Percentiles rank a stretch among this genome's conserved stretches.
These are phyloP conservation scores for Coemansia sp. DNA, from an alignment of 192 early-diverging fungal genomes.

Conservation along the genomic window DNA sequence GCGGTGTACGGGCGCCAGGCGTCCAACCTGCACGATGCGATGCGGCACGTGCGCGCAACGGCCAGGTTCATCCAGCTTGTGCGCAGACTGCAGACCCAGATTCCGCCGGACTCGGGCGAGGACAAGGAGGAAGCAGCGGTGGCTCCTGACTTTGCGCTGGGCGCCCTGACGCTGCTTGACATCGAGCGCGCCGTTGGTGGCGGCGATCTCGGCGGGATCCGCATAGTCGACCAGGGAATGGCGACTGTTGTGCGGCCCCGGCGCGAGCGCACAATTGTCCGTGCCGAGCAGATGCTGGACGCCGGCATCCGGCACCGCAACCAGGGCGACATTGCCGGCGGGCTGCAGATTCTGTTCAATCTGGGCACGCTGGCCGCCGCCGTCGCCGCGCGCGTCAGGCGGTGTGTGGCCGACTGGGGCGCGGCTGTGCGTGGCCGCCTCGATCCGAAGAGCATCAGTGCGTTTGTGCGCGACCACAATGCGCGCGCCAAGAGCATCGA, in stretches of 20 bases:
- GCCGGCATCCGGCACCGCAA: constrained; percentile 27
- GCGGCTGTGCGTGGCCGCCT: constrained; percentile 6
- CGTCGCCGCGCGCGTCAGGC: constrained; percentile 12
- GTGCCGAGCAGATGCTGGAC: constrained; percentile 25
- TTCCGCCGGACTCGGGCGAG: constrained; percentile 2
- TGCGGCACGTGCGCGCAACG: constrained; percentile 12
- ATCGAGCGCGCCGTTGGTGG: constrained; percentile 20
- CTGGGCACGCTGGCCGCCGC: constrained; percentile 23
- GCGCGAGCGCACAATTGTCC: constrained; percentile 8
- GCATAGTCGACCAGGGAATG: constrained; percentile 25
- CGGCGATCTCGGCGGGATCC: constrained; percentile 21
- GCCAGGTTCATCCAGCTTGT: constrained; percentile 38
- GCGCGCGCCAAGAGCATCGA: constrained; percentile 15
- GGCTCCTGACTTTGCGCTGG: constrained; percentile 28
- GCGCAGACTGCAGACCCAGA: constrained; percentile 27
- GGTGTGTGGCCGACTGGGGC: constrained; percentile 11
- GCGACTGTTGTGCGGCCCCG: constrained; percentile 3
- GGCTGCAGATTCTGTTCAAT: constrained; percentile 31
- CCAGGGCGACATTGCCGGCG: constrained; percentile 29
- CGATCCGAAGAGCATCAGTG: constrained; percentile 12
- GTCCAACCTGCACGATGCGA: constrained; percentile 31
- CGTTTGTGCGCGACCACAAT: constrained; percentile 33
- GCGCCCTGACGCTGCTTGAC: constrained; percentile 40
- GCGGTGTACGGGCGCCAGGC: constrained; percentile 20
- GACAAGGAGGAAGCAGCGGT: neutral